Evolutionary conservation across 2,329 filamentous ascomycete species (phyloP), one percentile per base, ranked within the genome.

Genomic region (Scytalidium lignicola): DNA sequence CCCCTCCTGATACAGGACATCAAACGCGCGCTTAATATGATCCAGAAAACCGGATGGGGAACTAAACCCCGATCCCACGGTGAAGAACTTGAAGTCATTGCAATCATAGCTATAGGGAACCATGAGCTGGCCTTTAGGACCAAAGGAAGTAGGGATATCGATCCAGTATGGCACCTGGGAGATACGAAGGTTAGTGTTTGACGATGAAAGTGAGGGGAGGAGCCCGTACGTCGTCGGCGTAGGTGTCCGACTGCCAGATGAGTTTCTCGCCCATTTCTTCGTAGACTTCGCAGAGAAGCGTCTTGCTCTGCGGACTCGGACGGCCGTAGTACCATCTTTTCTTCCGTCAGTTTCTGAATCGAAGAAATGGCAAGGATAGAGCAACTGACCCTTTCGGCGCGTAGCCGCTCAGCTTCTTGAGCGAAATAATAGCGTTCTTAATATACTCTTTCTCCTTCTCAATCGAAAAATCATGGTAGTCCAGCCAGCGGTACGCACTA

Each of bases 121-220:
- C 70, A 77, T 76, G 7, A 78, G 60, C 43, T 70, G 65, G 13
- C 74, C 74, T 51, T 75, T 71, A 69, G 69, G 1, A 77, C 65
- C 20, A 74, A 60, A 3, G 67, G 61, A 63, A 26, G 68, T 64
- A 0, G 75, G 74, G 2, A 79, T 61, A 55, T 80, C 76, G 4
- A 73, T 66, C 76, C 75, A 79, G 60, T 79, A 79, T 0, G 76
- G 76, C 4, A 79, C 63, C n/a, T n/a, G n/a, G n/a, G n/a, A n/a
- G n/a, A n/a, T n/a, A n/a, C n/a, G n/a, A n/a, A n/a, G n/a, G n/a
- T n/a, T n/a, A n/a, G n/a, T n/a, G n/a, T n/a, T n/a, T n/a, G n/a
- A n/a, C n/a, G n/a, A n/a, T n/a, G n/a, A n/a, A n/a, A n/a, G n/a
- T n/a, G n/a, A n/a, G n/a, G n/a, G n/a, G n/a, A n/a, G n/a, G n/a